These are phyloP conservation scores for Tylopilus subfusipes DNA, from an alignment of 768 basidiomycete species.

Conservation along the genomic window DNA sequence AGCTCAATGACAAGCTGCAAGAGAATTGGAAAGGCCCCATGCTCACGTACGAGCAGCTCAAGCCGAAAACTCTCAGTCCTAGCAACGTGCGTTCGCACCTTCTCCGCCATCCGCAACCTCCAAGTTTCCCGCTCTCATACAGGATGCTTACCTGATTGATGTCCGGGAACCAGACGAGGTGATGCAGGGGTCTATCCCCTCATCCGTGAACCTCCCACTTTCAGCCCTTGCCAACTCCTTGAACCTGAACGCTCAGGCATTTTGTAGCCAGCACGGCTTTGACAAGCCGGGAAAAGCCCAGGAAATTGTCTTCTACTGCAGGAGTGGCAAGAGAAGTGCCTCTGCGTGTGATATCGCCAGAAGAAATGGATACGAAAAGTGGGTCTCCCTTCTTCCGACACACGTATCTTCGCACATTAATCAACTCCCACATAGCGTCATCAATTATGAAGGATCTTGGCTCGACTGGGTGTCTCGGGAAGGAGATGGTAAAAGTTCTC, in stretches of 20 bases:
- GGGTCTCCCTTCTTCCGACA: constrained; percentile 24
- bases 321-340: constrained; percentile 80
- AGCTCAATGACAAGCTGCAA: constrained; percentile 39
- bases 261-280: constrained; percentile 66
- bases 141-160: constrained; percentile 77
- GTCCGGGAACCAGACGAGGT: constrained; percentile 95
- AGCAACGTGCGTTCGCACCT: constrained; percentile 43
- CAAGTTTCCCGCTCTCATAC: constrained; percentile 12
- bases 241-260: constrained; percentile 49
- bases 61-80: constrained; percentile 76
- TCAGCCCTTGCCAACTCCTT: constrained; percentile 70
- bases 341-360: constrained; percentile 80
- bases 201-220: constrained; percentile 85
- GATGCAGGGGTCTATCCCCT: constrained; percentile 88
- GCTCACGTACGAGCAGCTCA: constrained; percentile 76
- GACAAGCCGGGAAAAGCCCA: constrained; percentile 67
- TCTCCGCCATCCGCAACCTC: not conserved
- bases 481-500: constrained; percentile 37
- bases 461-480: constrained; percentile 72
- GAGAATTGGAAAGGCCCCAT: constrained; percentile 75
- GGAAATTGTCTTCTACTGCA: constrained; percentile 86
- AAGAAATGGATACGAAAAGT: constrained; percentile 81
- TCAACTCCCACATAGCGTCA: constrained; percentile 35
- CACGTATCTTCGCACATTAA: not conserved
- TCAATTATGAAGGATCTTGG: constrained; percentile 88